Evolutionary conservation across 2,329 filamentous ascomycete species (phyloP), one percentile per base, ranked within the genome.

Genomic region (Colletotrichum sp.): DNA sequence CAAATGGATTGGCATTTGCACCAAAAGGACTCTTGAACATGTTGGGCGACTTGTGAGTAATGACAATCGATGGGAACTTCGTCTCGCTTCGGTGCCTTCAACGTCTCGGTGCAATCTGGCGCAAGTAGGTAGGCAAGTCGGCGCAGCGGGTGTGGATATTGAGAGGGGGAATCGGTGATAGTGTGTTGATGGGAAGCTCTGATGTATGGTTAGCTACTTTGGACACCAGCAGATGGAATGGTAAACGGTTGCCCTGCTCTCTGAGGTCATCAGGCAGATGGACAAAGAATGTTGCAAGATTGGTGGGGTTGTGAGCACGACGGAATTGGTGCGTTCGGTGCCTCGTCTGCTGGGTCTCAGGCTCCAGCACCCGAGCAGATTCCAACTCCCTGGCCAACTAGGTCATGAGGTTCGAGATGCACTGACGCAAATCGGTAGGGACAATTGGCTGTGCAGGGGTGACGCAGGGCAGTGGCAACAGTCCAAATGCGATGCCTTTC

Each of bases 21-120:
- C 90, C 91, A 78, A 93, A 92, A 65, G 93, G 91, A 84, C 95
- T 95, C 75, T 94, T 94, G 86, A 98, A 97, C 81, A 90, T 93
- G 84, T 93, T 92, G 79, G 95, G 93, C 94, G 96, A 96, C 26
- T 87, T 85, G 34, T n/a, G 73, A 52, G 21, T 24, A 9, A 26
- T 59, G 18, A 26, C 49, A 26, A 21, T 67, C 64, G 39, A 3
- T 44, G 49, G 30, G 16, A 26, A 10, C 30, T 21, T 59, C 44
- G 68, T 55, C 65, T 60, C 44, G 76, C 26, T 32, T 63, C 24
- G 39, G 62, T 34, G 67, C 63, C 13, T 16, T 64, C 5, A 10
- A 44, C 34, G 62, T 64, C 62, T 64, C 21, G 24, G n/a, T 36
- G n/a, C 15, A 59, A 32, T 60, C 24, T 24, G 24, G 30, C 21